Percentiles rank a stretch among this genome's conserved stretches.
Evolutionary conservation across 768 basidiomycete species (phyloP).

Genomic region (Termitomyces sp.): DNA sequence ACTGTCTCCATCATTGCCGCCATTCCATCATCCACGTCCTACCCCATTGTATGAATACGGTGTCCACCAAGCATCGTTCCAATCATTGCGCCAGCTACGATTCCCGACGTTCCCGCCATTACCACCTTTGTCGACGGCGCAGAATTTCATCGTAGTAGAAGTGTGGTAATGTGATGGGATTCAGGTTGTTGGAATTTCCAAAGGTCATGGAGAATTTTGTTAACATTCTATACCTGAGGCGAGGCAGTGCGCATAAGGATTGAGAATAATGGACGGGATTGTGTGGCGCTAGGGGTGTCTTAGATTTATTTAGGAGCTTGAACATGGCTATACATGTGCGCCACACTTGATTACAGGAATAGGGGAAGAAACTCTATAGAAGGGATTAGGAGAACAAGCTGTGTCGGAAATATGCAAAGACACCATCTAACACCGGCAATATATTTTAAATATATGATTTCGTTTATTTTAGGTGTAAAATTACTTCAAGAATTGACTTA

Average conservation of each 20-base stretch:
- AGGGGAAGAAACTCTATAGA: background rate
- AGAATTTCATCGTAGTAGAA: background rate
- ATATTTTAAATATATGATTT: too few relatives aligned
- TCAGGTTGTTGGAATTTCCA: background rate
- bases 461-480: too few relatives aligned
- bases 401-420: too few relatives aligned
- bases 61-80: background rate
- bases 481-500: too few relatives aligned
- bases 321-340: background rate
- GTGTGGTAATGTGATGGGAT: background rate
- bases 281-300: background rate
- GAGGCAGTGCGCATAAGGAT: background rate
- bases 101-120: background rate
- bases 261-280: background rate
- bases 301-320: background rate
- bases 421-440: too few relatives aligned
- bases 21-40: background rate
- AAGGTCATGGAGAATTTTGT: background rate
- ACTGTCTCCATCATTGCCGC: background rate
- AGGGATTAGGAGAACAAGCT: too few relatives aligned
- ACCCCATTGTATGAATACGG: background rate
- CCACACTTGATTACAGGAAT: background rate
- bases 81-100: background rate
- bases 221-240: background rate
- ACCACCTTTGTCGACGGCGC: too few relatives aligned